A percentile compares a stretch with the other conserved stretches of the same genome.
Conservation (phyloP, 228 moss, liverwort and hornwort species). For the Sphagnum magellanicum region DNA sequence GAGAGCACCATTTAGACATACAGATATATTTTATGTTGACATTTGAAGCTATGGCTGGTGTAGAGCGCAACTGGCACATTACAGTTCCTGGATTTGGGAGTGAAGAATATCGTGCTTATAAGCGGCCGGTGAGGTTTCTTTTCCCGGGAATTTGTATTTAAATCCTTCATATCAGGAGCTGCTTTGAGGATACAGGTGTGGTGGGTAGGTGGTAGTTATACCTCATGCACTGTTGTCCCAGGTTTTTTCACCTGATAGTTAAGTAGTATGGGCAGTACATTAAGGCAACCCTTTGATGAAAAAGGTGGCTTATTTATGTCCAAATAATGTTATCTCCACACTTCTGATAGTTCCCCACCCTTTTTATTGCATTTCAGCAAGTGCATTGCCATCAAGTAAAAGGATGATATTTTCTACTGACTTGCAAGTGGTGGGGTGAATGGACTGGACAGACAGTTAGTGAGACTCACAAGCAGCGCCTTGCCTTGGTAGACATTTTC, state of each 20-base stretch:
- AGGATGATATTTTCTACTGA: conserved; percentile 1
- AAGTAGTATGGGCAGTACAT: neutral
- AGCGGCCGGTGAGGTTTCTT: conserved; percentile 36
- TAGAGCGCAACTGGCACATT: conserved; percentile 81
- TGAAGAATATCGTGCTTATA: conserved; percentile 84
- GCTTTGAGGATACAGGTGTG: too few relatives aligned
- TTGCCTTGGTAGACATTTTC: conserved; percentile 43
- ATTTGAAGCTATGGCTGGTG: neutral
- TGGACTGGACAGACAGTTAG: conserved; percentile 35
- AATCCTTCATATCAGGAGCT: too few relatives aligned
- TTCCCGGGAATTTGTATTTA: neutral
- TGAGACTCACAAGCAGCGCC: conserved; percentile 93
- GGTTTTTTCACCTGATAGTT: neutral
- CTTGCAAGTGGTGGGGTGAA: neutral
- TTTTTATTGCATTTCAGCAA: neutral
- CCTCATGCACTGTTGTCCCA: too few relatives aligned
- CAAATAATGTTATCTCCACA: neutral
- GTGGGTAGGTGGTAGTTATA: too few relatives aligned
- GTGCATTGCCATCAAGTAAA: neutral
- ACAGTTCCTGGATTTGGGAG: conserved; percentile 89
- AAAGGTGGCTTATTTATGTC: neutral
- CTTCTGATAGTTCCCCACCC: neutral
- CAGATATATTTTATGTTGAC: too few relatives aligned
- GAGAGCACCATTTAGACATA: too few relatives aligned
- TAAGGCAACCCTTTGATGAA: neutral